These are phyloP conservation scores for Murraya koenigii DNA, from an alignment of 345 rosid species.

Conservation along the genomic window DNA sequence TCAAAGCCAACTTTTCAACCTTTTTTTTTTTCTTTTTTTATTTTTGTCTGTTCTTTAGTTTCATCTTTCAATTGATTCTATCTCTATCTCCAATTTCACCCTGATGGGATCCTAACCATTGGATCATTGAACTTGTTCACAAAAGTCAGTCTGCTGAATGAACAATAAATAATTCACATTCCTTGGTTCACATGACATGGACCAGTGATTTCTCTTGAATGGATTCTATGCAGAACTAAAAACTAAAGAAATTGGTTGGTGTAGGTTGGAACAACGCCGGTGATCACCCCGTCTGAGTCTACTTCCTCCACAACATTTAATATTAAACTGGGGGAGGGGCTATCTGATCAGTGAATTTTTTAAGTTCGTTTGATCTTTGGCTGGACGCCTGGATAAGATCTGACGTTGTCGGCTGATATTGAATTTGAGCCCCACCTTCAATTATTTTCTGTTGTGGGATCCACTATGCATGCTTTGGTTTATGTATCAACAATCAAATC, in stretches of 20 bases:
- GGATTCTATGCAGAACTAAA: neutral
- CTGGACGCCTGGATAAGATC: neutral
- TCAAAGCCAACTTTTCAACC: neutral
- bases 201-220: neutral
- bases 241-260: neutral
- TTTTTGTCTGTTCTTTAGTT: too few relatives aligned
- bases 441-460: neutral
- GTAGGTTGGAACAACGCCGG: neutral
- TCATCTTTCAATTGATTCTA: neutral
- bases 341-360: neutral
- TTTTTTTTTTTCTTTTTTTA: too few relatives aligned
- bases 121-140: neutral
- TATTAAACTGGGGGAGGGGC: neutral
- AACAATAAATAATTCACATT: neutral
- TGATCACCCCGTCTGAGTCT: neutral
- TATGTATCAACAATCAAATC: too few relatives aligned
- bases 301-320: neutral
- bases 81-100: neutral
- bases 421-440: neutral
- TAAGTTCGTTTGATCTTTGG: neutral
- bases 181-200: neutral
- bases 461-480: neutral
- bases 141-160: neutral
- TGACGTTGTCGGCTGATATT: neutral
- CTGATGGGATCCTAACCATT: neutral